Conservation (phyloP, 352 stramenopile genomes). For the Phytophthora cajani region DNA sequence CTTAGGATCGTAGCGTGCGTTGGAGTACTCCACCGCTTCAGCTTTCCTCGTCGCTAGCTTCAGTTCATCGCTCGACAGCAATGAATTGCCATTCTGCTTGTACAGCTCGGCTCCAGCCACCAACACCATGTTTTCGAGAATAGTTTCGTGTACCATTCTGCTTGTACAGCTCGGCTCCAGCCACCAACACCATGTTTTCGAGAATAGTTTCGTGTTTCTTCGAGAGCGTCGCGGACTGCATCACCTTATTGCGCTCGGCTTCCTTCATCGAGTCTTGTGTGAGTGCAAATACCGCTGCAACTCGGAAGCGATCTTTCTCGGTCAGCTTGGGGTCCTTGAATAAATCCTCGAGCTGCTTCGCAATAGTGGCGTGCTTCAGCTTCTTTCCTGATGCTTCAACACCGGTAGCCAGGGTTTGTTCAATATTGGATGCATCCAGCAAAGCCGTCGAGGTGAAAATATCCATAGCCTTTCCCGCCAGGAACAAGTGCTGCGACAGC, state of each 20-base stretch:
- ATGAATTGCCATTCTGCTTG: conserved; percentile 72
- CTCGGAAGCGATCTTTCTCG: conserved; percentile 87
- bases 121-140: too few relatives aligned
- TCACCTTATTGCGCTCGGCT: conserved; percentile 85
- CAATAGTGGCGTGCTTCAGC: conserved; percentile 83
- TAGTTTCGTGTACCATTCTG: conserved; percentile 65
- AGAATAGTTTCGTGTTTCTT: conserved; percentile 54
- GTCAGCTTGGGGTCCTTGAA: conserved; percentile 85
- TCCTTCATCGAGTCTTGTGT: conserved; percentile 92
- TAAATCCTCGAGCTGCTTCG: conserved; percentile 90
- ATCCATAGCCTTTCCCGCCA: conserved; percentile 95
- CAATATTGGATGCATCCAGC: conserved; percentile 92
- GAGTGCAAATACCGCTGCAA: conserved; percentile 94
- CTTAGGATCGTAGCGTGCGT: conserved; percentile 77
- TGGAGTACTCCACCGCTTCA: conserved; percentile 75
- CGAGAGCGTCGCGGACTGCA: conserved; percentile 84
- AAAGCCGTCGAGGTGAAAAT: conserved; percentile 90
- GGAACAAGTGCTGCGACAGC: conserved; percentile 94
- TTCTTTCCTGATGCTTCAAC: conserved; percentile 94
- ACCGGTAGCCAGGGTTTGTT: conserved; percentile 95
- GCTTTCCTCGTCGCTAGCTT: conserved; percentile 77
- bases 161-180: conserved; percentile 43
- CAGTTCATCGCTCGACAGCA: conserved; percentile 60
- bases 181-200: too few relatives aligned
- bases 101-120: conserved; percentile 23